Percentiles rank a stretch among this genome's conserved stretches.
Conservation (phyloP, 352 stramenopile genomes). For the Thalassiosira delicatula region DNA sequence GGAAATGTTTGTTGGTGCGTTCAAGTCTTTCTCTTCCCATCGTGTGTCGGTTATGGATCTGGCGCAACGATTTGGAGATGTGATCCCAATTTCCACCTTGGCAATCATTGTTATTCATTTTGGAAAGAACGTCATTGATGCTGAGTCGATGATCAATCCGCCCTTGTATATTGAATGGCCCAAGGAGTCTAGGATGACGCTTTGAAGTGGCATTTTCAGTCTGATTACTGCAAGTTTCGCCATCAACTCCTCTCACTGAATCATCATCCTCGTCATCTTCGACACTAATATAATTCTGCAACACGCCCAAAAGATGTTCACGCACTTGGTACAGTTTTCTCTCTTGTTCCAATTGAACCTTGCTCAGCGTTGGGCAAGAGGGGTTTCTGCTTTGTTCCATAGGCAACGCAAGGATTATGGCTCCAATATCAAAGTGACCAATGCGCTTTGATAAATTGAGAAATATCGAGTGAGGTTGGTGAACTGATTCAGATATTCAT, state of each 20-base stretch:
- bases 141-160: slow-evolving; percentile 34
- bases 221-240: background rate
- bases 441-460: slow-evolving; percentile 30
- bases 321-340: slow-evolving; percentile 21
- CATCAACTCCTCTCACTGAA: slow-evolving; percentile 1
- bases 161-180: slow-evolving; percentile 41
- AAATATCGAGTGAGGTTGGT: too few species aligned
- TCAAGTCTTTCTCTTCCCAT: slow-evolving; percentile 3
- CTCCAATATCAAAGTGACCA: slow-evolving; percentile 51
- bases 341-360: slow-evolving; percentile 42
- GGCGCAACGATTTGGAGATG: too few species aligned
- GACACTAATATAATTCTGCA: slow-evolving; percentile 46
- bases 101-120: too few species aligned
- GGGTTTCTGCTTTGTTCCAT: slow-evolving; percentile 39
- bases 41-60: slow-evolving; percentile 12
- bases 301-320: slow-evolving; percentile 32
- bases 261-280: slow-evolving; percentile 25
- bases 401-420: slow-evolving; percentile 39
- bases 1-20: background rate
- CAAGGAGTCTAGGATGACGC: background rate
- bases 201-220: background rate
- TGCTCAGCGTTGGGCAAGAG: slow-evolving; percentile 26
- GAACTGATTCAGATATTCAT: too few species aligned
- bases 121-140: too few species aligned
- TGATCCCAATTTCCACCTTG: too few species aligned